Evolutionary conservation across 2,329 filamentous ascomycete genomes (phyloP).

Genomic region (Herpotrichia juniperi): DNA sequence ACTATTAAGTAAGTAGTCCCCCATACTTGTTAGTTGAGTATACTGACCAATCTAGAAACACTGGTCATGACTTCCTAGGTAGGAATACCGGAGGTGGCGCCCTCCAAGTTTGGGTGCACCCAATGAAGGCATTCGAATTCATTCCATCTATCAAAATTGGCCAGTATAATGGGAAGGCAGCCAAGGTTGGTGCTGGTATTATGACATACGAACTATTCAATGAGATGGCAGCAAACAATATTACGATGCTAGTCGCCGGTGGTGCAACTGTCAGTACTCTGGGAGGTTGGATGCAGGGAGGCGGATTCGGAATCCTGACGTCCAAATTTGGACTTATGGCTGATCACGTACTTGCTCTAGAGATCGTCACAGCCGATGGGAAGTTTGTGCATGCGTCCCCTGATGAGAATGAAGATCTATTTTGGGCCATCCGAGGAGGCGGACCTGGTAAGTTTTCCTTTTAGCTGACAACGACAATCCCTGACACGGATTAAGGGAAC

Average conservation of each 20-base stretch:
- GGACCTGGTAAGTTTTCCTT: conserved; percentile 26
- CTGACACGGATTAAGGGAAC: conserved; percentile 23
- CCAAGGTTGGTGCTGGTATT: conserved; percentile 28
- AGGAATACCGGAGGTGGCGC: conserved; percentile 35
- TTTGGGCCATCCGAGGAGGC: conserved; percentile 37
- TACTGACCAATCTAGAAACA: conserved; percentile 27
- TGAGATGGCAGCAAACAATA: conserved; percentile 24
- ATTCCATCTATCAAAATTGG: conserved; percentile 21
- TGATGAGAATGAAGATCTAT: conserved; percentile 30
- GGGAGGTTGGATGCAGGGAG: conserved; percentile 50
- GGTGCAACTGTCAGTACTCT: conserved; percentile 54
- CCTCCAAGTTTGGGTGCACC: conserved; percentile 32
- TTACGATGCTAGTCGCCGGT: conserved; percentile 28
- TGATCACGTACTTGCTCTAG: conserved; percentile 31
- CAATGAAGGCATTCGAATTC: conserved; percentile 32
- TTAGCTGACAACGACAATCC: neutral
- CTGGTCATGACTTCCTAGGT: conserved; percentile 36
- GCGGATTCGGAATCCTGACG: conserved; percentile 60
- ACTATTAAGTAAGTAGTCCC: conserved; percentile 35
- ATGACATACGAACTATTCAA: conserved; percentile 29
- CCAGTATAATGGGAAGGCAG: conserved; percentile 32
- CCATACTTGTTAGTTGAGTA: too few species aligned
- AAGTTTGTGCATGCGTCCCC: conserved; percentile 29
- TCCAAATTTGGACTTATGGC: conserved; percentile 46
- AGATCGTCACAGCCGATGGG: conserved; percentile 34